These are phyloP conservation scores for Schizosaccharomyces lindneri DNA, from an alignment of 805 yeast species.

Conservation along the genomic window DNA sequence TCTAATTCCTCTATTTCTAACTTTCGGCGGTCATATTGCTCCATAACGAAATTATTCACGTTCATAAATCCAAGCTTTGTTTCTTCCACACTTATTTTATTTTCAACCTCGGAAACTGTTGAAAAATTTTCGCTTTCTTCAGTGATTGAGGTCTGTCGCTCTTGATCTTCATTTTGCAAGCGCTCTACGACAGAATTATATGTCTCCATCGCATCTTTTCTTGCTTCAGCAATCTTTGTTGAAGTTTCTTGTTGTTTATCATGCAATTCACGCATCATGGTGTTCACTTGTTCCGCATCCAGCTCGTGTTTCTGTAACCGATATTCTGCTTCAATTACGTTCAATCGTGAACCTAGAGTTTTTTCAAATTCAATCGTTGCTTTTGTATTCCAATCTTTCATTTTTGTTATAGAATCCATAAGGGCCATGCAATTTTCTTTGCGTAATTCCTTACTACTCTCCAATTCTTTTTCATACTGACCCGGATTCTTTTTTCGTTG, in stretches of 20 bases:
- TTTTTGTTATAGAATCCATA: background rate
- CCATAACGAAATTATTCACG: slow-evolving; percentile 7
- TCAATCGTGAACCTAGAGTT: background rate
- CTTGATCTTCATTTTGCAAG: background rate
- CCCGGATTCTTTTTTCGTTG: background rate
- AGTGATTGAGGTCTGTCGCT: background rate
- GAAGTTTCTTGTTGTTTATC: background rate
- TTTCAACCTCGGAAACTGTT: slow-evolving; percentile 17
- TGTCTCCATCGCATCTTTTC: background rate
- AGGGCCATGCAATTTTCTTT: slow-evolving; percentile 5
- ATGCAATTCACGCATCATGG: background rate
- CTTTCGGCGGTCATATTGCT: slow-evolving; percentile 18
- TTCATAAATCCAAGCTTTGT: slow-evolving; percentile 4
- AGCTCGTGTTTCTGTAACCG: background rate
- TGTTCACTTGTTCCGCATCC: background rate
- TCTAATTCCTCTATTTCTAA: slow-evolving; percentile 17
- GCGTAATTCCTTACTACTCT: background rate
- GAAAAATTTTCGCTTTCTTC: background rate
- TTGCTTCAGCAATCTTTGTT: background rate
- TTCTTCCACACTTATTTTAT: slow-evolving; percentile 3
- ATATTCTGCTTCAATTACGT: background rate
- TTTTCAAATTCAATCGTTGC: background rate
- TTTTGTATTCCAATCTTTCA: background rate
- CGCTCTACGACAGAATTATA: background rate
- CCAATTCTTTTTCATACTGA: background rate